phyloP scores from a whole-genome alignment of 345 rosid genomes.

The Eucalyptus guilfoylei region DNA sequence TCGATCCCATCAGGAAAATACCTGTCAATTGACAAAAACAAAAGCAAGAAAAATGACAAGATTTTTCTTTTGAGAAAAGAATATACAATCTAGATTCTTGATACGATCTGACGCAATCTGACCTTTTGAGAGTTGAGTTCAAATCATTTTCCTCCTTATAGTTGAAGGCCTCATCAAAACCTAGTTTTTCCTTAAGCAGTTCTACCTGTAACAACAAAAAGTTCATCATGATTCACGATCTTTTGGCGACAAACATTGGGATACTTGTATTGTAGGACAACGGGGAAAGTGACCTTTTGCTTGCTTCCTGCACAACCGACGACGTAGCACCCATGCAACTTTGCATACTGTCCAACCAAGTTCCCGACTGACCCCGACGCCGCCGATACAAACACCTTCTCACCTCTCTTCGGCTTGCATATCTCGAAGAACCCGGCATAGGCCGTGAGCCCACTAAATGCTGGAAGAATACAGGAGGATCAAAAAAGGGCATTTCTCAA shows the following conservation, averaged over 20 bases:
- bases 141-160: conserved; percentile 35
- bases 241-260: background rate
- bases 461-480: background rate
- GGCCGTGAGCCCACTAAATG: conserved; percentile 38
- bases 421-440: conserved; percentile 29
- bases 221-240: background rate
- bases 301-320: conserved; percentile 41
- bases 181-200: conserved; percentile 38
- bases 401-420: conserved; percentile 32
- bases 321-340: conserved; percentile 32
- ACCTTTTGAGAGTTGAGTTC: conserved; percentile 25
- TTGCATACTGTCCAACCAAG: conserved; percentile 46
- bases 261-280: background rate
- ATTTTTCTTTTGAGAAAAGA: background rate
- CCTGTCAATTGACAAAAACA: conserved; percentile 3
- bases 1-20: conserved; percentile 54
- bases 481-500: background rate
- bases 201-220: conserved; percentile 5
- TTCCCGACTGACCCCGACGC: conserved; percentile 45
- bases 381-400: conserved; percentile 38
- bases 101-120: background rate
- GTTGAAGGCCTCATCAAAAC: conserved; percentile 50
- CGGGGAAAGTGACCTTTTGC: conserved; percentile 10
- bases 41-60: background rate
- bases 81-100: background rate